Base-by-base conservation (phyloP, 2,329 filamentous ascomycete species). In the Trichoderma breve region DNA sequence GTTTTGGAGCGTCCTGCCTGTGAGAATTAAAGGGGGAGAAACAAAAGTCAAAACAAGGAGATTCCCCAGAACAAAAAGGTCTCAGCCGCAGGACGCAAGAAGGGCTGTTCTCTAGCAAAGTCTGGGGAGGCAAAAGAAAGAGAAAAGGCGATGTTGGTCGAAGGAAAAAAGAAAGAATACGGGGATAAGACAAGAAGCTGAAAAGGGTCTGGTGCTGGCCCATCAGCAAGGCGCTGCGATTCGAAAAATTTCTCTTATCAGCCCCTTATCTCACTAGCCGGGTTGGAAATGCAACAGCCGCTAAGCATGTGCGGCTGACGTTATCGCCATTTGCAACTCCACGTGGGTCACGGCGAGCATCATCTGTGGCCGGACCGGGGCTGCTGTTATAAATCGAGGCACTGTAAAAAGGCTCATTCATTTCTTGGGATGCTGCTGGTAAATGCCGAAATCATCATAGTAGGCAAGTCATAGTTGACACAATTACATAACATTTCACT, bases 181-280 rank as follows among this genome's bases (percentile, higher is more conserved):
- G 64, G 32, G 64, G 64, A 67, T 28, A 32, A 21, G 66, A 51
- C 28, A 47, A 51, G 55, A 32, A 43, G 36, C 39, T 64, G 58
- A 24, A 53, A 26, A 18, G 36, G 57, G 57, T 28, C 57, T 60
- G 57, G 57, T 58, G 58, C 58, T 36, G 58, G 58, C 30, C 63
- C 24, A 66, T 51, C 39, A 47, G 43, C 28, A 18, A 58, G 26
- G 26, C 55, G 18, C 57, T 60, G 30, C 57, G 18, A 26, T 60
- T 60, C 55, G 30, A 62, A 72, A 72, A 69, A 61, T 53, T 72
- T 71, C 70, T 72, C 71, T 72, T 72, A 72, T 72, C 71, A 70
- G 65, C 39, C 47, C 64, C 69, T 66, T 66, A 66, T 66, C 64
- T 67, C 43, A 15, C 47, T 34, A 55, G 47, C 47, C 32, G 9